Conservation (phyloP, 306 rosid species). For the Acacia crassicarpa region DNA sequence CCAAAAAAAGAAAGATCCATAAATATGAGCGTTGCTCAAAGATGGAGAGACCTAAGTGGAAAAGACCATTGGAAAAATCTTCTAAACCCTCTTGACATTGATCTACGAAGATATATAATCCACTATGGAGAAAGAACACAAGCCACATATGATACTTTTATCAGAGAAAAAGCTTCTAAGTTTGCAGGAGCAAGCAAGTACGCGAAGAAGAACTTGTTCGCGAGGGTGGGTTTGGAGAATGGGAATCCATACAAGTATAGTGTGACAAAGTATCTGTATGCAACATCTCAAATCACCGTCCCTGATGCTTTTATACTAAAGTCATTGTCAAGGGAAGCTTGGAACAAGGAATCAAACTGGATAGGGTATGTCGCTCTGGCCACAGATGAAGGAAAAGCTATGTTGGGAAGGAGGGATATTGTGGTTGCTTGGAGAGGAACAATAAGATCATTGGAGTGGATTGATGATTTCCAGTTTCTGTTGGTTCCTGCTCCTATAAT, state of each 20-base stretch:
- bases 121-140: neutral
- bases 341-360: neutral
- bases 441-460: conserved; percentile 55
- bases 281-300: neutral
- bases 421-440: neutral
- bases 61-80: neutral
- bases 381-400: neutral
- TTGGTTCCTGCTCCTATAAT: conserved; percentile 46
- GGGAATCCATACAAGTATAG: neutral
- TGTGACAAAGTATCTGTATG: neutral
- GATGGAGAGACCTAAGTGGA: neutral
- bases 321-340: neutral
- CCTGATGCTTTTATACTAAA: neutral
- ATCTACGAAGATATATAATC: neutral
- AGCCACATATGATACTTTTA: neutral
- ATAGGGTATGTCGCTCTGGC: neutral
- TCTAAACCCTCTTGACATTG: neutral
- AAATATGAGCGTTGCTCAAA: neutral
- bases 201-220: neutral
- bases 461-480: conserved; percentile 45
- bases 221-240: neutral
- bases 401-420: neutral
- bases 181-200: neutral
- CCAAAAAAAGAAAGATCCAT: neutral
- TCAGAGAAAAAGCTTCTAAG: neutral